These are phyloP conservation scores for Nasturtium officinale DNA, from an alignment of 345 rosid genomes.

Conservation along the genomic window DNA sequence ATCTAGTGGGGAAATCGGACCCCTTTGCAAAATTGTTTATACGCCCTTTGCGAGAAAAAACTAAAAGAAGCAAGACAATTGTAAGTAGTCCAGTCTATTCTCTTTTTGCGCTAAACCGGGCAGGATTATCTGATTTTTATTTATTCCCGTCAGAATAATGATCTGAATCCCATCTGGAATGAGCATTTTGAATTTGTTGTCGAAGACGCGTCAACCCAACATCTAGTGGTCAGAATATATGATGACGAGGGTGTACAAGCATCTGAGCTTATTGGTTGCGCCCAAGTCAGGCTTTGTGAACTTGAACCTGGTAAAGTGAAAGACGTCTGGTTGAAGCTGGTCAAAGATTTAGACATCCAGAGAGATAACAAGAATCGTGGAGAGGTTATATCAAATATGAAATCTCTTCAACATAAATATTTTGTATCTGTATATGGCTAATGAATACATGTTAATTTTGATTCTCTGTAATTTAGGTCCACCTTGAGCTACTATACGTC, in stretches of 20 bases:
- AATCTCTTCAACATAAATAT: neutral
- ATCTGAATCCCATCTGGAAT: slow-evolving; percentile 96
- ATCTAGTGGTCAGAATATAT: slow-evolving; percentile 78
- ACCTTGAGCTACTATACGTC: slow-evolving; percentile 86
- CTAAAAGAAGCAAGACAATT: slow-evolving; percentile 78
- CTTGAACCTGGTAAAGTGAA: slow-evolving; percentile 99
- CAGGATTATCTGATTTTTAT: slow-evolving; percentile 23
- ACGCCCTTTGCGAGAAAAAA: slow-evolving; percentile 81
- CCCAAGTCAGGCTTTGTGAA: slow-evolving; percentile 70
- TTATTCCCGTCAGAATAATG: slow-evolving; percentile 68
- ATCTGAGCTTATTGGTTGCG: slow-evolving; percentile 85
- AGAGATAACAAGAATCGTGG: slow-evolving; percentile 93
- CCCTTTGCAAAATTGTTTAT: slow-evolving; percentile 80
- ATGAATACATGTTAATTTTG: slow-evolving; percentile 6
- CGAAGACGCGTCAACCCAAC: slow-evolving; percentile 91
- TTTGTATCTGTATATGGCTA: slow-evolving; percentile 7
- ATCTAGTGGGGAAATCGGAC: slow-evolving; percentile 94
- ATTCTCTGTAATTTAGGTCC: slow-evolving; percentile 61
- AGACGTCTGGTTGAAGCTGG: slow-evolving; percentile 96
- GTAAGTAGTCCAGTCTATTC: slow-evolving; percentile 50
- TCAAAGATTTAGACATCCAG: slow-evolving; percentile 94
- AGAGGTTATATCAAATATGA: slow-evolving; percentile 55
- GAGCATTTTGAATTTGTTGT: slow-evolving; percentile 90
- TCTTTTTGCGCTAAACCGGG: slow-evolving; percentile 7
- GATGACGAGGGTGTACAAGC: slow-evolving; percentile 97